Evolutionary conservation across 441 rosid genomes (phyloP).

Genomic region (Brassica balearica): DNA sequence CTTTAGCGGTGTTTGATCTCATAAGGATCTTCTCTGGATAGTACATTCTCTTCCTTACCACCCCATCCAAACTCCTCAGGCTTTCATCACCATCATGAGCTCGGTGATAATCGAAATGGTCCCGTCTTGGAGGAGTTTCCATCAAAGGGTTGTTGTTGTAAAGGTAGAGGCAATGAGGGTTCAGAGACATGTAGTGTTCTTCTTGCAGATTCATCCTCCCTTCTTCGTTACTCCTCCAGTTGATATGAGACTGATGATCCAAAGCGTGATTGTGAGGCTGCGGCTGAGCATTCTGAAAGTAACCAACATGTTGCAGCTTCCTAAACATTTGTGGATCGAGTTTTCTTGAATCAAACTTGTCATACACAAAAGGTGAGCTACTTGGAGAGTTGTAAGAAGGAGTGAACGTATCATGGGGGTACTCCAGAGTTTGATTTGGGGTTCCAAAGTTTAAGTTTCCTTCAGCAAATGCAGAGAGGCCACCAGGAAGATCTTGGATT

Average conservation of each 20-base stretch:
- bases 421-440: constrained; percentile 30
- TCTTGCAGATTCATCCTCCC: constrained; percentile 46
- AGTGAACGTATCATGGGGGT: constrained; percentile 21
- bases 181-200: constrained; percentile 43
- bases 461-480: constrained; percentile 59
- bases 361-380: constrained; percentile 49
- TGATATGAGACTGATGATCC: constrained; percentile 56
- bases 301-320: constrained; percentile 56
- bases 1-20: constrained; percentile 63
- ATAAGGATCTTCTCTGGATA: constrained; percentile 75
- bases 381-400: constrained; percentile 44
- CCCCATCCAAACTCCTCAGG: constrained; percentile 45
- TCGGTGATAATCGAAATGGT: constrained; percentile 50
- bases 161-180: constrained; percentile 55
- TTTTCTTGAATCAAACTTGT: constrained; percentile 47
- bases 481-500: constrained; percentile 55
- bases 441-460: constrained; percentile 49
- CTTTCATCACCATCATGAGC: constrained; percentile 42
- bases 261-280: constrained; percentile 50
- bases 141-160: too few relatives aligned
- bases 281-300: constrained; percentile 54
- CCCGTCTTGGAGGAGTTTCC: constrained; percentile 43
- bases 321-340: constrained; percentile 49
- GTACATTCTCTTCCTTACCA: constrained; percentile 51
- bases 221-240: constrained; percentile 63